Base-by-base conservation (phyloP, 2,329 filamentous ascomycete species). In the Arthrobotrys pseudoclavata region DNA sequence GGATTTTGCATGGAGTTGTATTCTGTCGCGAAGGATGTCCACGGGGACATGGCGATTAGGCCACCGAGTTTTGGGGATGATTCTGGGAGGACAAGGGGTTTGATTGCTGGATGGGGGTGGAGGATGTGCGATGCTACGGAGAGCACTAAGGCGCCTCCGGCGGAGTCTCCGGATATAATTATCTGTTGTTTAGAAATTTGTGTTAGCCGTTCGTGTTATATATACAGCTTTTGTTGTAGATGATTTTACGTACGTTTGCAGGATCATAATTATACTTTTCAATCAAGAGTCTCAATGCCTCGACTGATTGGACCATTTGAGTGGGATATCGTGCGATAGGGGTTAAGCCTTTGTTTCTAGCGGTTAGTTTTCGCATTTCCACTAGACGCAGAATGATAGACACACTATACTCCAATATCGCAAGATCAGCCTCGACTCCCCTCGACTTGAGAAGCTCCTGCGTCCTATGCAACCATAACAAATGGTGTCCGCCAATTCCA, bases 181-280 rank as follows among this genome's bases (percentile, higher is more conserved):
- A 89, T 85, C 79, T 84, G 70, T 86, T 83, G 83, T 91, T 93
- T 89, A 94, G 96, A 87, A 93, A 94, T 87, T 92, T 95, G 87
- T 93, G 93, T n/a, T n/a, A n/a, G n/a, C n/a, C n/a, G n/a, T n/a
- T n/a, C n/a, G n/a, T n/a, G n/a, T 84, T 93, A 94, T 84, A 94
- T 93, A 86, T 92, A 92, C 7, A 2, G 45, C 45, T 1, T 50
- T 50, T 12, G 24, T 50, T 13, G 12, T 40, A 2, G 2, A 24
- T 24, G 10, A 4, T 24, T 52, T 52, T 29, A 40, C 74, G 13
- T 69, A 78, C 74, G n/a, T 78, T 72, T 42, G 67, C 61, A 1
- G 74, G 74, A 50, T 78, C 63, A 34, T 78, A 72, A 52, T 63
- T 63, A 37, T 61, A 69, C 20, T 26, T 64, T 20, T 47, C 22